Conservation (phyloP, 2,329 filamentous ascomycete genomes). For the Xylaria multiplex region DNA sequence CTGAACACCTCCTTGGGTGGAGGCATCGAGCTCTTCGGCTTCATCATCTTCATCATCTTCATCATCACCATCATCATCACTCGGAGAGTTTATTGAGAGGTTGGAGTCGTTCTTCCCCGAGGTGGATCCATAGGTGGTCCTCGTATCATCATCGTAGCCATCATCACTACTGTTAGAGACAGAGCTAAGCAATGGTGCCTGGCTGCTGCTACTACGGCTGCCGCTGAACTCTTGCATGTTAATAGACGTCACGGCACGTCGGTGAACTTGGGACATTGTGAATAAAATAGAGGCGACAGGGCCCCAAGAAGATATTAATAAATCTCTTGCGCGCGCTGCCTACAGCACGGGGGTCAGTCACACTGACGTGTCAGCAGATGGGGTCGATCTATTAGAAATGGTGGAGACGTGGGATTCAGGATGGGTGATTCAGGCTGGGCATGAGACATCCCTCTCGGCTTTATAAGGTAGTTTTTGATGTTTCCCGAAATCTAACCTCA, state of each 20-base stretch:
- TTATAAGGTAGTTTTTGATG: background rate
- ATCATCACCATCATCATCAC: slow-evolving; percentile 16
- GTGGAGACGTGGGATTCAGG: slow-evolving; percentile 28
- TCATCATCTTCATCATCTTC: slow-evolving; percentile 25
- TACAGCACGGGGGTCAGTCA: slow-evolving; percentile 19
- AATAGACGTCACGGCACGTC: slow-evolving; percentile 38
- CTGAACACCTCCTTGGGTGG: slow-evolving; percentile 49
- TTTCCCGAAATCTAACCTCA: background rate
- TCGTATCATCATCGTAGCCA: slow-evolving; percentile 30
- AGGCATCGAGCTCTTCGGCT: slow-evolving; percentile 24
- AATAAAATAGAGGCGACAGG: slow-evolving; percentile 14
- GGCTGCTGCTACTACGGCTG: slow-evolving; percentile 34
- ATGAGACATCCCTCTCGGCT: slow-evolving; percentile 5
- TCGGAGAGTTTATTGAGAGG: slow-evolving; percentile 30
- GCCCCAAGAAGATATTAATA: slow-evolving; percentile 8
- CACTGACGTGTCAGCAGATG: slow-evolving; percentile 37
- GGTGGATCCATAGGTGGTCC: slow-evolving; percentile 43
- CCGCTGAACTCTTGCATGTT: slow-evolving; percentile 41
- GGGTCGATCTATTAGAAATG: slow-evolving; percentile 10
- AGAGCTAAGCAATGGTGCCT: slow-evolving; percentile 43
- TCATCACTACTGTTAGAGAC: slow-evolving; percentile 36
- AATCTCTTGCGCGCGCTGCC: slow-evolving; percentile 8
- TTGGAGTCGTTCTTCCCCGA: slow-evolving; percentile 40
- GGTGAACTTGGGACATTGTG: slow-evolving; percentile 43
- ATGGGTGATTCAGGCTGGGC: slow-evolving; percentile 2